phyloP scores from a whole-genome alignment of 306 rosid genomes.

The Oemleria cerasiformis region DNA sequence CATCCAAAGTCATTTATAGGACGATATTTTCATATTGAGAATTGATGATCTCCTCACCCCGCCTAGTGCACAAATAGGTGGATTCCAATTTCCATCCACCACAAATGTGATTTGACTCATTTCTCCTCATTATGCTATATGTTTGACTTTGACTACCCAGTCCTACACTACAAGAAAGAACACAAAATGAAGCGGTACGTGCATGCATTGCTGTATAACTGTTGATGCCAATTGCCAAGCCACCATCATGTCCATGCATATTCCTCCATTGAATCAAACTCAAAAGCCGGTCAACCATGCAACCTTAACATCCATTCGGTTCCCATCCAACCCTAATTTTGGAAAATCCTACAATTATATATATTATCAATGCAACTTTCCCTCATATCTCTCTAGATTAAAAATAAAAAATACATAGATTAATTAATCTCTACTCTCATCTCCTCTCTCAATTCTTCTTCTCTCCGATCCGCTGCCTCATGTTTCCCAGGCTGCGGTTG shows the following conservation, averaged over 20 bases:
- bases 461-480: slow-evolving; percentile 4
- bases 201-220: too few relatives aligned
- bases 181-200: background rate
- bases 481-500: background rate
- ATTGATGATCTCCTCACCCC: background rate
- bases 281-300: slow-evolving; percentile 20
- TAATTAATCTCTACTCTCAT: background rate
- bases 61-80: background rate
- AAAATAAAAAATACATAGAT: background rate
- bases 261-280: background rate
- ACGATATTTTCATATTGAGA: background rate
- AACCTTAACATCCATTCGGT: slow-evolving; percentile 10
- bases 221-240: background rate
- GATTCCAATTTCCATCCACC: background rate
- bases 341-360: slow-evolving; percentile 1
- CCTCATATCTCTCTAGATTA: background rate
- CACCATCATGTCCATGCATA: background rate
- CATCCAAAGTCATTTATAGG: too few relatives aligned
- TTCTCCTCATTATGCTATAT: too few relatives aligned
- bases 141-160: too few relatives aligned
- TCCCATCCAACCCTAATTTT: slow-evolving; percentile 6
- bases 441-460: background rate
- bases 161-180: too few relatives aligned
- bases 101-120: too few relatives aligned
- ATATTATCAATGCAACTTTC: background rate